These are phyloP conservation scores for Podila verticillata DNA, from an alignment of 192 early-diverging fungal genomes.

Conservation along the genomic window DNA sequence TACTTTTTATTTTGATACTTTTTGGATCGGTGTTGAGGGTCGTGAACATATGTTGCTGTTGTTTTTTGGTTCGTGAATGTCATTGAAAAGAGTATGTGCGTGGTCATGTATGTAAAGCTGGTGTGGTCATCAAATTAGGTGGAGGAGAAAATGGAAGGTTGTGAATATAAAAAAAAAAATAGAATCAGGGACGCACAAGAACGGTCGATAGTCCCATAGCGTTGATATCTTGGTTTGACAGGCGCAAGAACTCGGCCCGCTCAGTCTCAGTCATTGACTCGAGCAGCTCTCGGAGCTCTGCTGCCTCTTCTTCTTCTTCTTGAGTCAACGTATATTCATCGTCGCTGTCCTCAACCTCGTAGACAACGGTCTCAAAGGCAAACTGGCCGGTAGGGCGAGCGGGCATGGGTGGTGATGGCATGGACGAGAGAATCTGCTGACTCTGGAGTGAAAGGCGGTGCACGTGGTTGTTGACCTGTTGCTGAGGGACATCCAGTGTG, in stretches of 20 bases:
- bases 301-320: slow-evolving; percentile 40
- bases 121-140: too few species aligned
- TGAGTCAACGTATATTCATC: background rate
- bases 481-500: slow-evolving; percentile 12
- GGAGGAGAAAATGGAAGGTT: background rate
- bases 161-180: background rate
- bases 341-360: background rate
- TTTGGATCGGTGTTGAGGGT: too few species aligned
- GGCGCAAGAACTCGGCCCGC: slow-evolving; percentile 32
- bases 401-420: background rate
- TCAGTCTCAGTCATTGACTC: slow-evolving; percentile 42
- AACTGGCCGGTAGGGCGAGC: background rate
- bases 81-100: too few species aligned
- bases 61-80: too few species aligned
- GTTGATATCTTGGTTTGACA: slow-evolving; percentile 7
- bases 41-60: too few species aligned
- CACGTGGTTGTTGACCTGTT: slow-evolving; percentile 26
- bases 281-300: slow-evolving; percentile 34
- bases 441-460: slow-evolving; percentile 1
- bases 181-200: background rate
- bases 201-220: background rate
- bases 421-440: background rate
- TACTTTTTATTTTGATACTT: too few species aligned
- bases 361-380: slow-evolving; percentile 14
- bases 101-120: too few species aligned